These are phyloP conservation scores for Pugionium cornutum DNA, from an alignment of 345 rosid genomes.

Conservation along the genomic window DNA sequence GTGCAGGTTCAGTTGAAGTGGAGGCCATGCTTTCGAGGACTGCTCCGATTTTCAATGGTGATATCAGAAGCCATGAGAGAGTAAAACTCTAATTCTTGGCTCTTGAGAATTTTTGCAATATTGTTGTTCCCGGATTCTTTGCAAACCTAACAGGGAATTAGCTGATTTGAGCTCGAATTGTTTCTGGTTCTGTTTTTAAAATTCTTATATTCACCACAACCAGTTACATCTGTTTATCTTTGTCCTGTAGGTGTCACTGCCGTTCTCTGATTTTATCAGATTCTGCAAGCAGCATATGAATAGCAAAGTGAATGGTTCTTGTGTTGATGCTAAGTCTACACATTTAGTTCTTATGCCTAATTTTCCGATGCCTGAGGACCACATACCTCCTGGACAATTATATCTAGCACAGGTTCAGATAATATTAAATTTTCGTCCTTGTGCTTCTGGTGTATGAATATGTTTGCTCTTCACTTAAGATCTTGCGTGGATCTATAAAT, in stretches of 20 bases:
- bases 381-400: conserved; percentile 57
- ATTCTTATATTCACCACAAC: not conserved
- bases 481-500: not conserved
- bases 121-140: not conserved
- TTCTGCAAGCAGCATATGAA: conserved; percentile 61
- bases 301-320: conserved; percentile 33
- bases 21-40: conserved; percentile 78
- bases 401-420: conserved; percentile 79
- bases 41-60: conserved; percentile 77
- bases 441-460: conserved; percentile 20
- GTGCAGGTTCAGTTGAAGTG: conserved; percentile 59
- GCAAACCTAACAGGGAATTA: not conserved
- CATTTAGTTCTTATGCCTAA: conserved; percentile 35
- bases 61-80: conserved; percentile 90
- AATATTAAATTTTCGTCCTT: not conserved
- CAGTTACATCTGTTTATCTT: conserved; percentile 2
- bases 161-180: conserved; percentile 5
- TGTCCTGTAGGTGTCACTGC: conserved; percentile 63
- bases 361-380: conserved; percentile 36
- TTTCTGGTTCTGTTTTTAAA: not conserved
- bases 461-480: not conserved
- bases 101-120: not conserved
- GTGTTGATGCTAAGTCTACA: conserved; percentile 34
- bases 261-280: conserved; percentile 65
- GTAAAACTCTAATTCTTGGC: conserved; percentile 40